Conservation (phyloP, 805 yeast genomes). For the Candida orba region DNA sequence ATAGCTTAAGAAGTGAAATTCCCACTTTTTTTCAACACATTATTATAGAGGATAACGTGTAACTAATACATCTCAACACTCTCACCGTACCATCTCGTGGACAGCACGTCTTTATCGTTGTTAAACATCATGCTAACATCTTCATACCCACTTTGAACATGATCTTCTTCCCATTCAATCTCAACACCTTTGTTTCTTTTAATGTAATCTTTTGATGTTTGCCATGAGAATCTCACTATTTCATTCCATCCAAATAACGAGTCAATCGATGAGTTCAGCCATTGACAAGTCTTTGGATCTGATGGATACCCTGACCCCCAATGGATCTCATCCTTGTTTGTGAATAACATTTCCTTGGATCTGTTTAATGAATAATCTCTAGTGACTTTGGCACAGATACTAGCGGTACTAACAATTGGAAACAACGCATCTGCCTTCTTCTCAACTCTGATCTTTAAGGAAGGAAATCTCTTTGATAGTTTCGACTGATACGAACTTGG, state of each 20-base stretch:
- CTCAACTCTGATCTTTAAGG: conserved; percentile 66
- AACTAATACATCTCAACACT: conserved; percentile 11
- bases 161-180: conserved; percentile 54
- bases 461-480: conserved; percentile 62
- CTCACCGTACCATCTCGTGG: conserved; percentile 24
- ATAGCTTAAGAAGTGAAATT: neutral
- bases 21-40: too few species aligned
- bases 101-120: conserved; percentile 12
- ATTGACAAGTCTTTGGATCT: conserved; percentile 77
- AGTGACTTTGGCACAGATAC: conserved; percentile 94
- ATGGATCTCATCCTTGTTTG: conserved; percentile 9
- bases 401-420: conserved; percentile 92
- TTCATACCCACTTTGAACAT: conserved; percentile 23
- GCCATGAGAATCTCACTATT: conserved; percentile 86
- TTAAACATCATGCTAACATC: conserved; percentile 15
- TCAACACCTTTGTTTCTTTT: conserved; percentile 42
- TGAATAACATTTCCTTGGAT: conserved; percentile 25
- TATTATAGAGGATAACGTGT: too few species aligned
- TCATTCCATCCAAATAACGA: conserved; percentile 81
- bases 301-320: conserved; percentile 95
- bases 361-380: conserved; percentile 58
- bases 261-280: conserved; percentile 63
- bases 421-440: conserved; percentile 92
- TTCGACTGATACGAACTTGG: conserved; percentile 79
- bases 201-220: conserved; percentile 74